Evolutionary conservation across 495 filamentous ascomycete genomes (phyloP), one percentile per base, ranked within the genome.

Genomic region (Penicillium desertorum): DNA sequence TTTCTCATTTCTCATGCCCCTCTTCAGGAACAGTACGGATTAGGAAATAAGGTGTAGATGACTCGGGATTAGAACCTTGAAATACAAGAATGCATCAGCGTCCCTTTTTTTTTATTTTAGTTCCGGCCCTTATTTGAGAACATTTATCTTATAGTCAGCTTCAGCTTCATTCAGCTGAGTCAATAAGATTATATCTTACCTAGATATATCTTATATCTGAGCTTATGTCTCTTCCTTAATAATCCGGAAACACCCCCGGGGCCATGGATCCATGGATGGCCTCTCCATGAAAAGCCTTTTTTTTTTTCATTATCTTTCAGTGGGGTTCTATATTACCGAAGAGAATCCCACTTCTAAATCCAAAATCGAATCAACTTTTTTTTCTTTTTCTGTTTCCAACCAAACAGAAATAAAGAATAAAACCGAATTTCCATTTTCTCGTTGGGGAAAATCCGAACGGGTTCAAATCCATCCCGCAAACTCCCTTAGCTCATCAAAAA

Each of bases 401-500:
- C 14, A 27, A 45, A 16, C 14, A 5, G 22, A 23, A 23, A 44
- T 23, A 44, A 44, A 44, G 11, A 27, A 46, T 4, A 29, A 17
- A 46, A 29, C 44, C 10, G 10, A 34, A 12, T 5, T 23, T n/a
- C n/a, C 10, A 20, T 23, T 30, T n/a, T 47, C 45, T 47, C 32
- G 45, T 47, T 47, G 45, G 45, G 45, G 17, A 20, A 48, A 32
- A 32, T 57, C 67, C 65, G 62, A 67, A 61, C 69, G 68, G 68
- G 65, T 68, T 63, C 58, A 64, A 46, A 39, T 39, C n/a, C 62
- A 62, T 70, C 70, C 73, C 73, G 73, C 73, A 76, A 76, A 69
- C 63, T 72, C 62, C 74, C 72, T 75, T 74, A 71, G 71, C 64
- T 72, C 69, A 63, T 69, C 65, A 62, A 62, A 54, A 70, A 70